Percentiles rank a stretch among this genome's conserved stretches.
Evolutionary conservation across 768 basidiomycete genomes (phyloP).

Genomic region (Paxillus rubicundulus): DNA sequence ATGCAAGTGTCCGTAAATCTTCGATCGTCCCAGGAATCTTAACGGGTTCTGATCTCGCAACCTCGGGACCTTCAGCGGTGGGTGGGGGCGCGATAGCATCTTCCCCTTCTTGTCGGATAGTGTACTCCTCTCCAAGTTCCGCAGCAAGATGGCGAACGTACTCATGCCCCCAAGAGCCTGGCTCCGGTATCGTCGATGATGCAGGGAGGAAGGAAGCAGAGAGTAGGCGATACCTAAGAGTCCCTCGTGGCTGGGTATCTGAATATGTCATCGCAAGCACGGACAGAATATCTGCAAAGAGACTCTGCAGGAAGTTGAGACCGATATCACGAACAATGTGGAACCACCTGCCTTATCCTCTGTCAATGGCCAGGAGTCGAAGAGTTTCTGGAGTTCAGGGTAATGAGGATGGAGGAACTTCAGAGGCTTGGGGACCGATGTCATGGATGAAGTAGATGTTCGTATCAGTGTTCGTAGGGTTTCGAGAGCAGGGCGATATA

Average conservation of each 20-base stretch:
- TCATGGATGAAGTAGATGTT: conserved; percentile 98
- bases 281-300: conserved; percentile 96
- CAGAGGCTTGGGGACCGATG: conserved; percentile 96
- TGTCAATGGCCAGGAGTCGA: conserved; percentile 77
- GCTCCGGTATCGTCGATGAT: conserved; percentile 72
- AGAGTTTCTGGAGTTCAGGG: conserved; percentile 77
- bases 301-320: conserved; percentile 50
- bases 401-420: conserved; percentile 98
- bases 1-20: conserved; percentile 72
- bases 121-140: conserved; percentile 93
- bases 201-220: conserved; percentile 66
- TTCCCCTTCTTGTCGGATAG: conserved; percentile 58
- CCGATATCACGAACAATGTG: not conserved
- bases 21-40: conserved; percentile 55
- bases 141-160: conserved; percentile 96
- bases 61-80: conserved; percentile 28
- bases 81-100: conserved; percentile 23
- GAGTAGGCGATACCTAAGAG: conserved; percentile 87
- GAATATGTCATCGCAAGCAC: conserved; percentile 99
- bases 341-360: conserved; percentile 53
- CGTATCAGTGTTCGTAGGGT: conserved; percentile 90
- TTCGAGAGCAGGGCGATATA: conserved; percentile 90
- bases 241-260: conserved; percentile 94
- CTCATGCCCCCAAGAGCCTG: conserved; percentile 99
- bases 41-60: conserved; percentile 32